phyloP scores from a whole-genome alignment of 78 protist genomes.

The Paratrimastix pyriformis region DNA sequence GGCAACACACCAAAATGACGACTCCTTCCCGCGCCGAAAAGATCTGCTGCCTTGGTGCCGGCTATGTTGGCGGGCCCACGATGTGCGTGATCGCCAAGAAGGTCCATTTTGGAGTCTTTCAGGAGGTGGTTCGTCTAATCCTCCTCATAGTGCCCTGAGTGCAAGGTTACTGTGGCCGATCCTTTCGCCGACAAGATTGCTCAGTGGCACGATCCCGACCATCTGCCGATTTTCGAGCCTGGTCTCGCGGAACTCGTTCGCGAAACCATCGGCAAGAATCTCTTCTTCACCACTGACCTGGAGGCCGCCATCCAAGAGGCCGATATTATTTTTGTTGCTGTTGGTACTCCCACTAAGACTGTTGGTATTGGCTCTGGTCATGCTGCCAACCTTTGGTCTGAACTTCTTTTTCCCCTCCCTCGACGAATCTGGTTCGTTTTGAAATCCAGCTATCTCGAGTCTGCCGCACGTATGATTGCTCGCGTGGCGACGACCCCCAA shows the following conservation, averaged over 20 bases:
- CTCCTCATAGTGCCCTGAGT: not conserved
- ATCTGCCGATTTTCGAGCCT: constrained; percentile 20
- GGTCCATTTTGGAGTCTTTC: too few relatives aligned
- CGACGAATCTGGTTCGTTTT: too few relatives aligned
- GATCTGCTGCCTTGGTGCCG: constrained; percentile 22
- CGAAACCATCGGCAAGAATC: not conserved
- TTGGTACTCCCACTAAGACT: constrained; percentile 32
- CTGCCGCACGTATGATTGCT: constrained; percentile 12
- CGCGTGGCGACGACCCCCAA: not conserved
- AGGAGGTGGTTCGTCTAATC: not conserved
- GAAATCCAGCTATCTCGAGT: constrained; percentile 7
- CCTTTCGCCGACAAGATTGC: not conserved
- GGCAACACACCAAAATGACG: too few relatives aligned
- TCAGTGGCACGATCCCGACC: constrained; percentile 10
- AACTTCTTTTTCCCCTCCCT: too few relatives aligned
- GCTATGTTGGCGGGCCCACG: constrained; percentile 15
- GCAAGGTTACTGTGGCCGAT: not conserved
- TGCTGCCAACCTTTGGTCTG: not conserved
- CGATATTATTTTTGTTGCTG: constrained; percentile 17
- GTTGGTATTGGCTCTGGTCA: constrained; percentile 19
- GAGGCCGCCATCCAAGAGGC: constrained; percentile 6
- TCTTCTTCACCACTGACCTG: constrained; percentile 10
- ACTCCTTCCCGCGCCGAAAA: not conserved
- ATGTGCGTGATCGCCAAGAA: constrained; percentile 5
- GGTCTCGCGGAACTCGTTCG: not conserved